Evolutionary conservation across 1,284 basidiomycete species (phyloP), one percentile per base, ranked within the genome.

Genomic region (Papiliotrema laurentii): DNA sequence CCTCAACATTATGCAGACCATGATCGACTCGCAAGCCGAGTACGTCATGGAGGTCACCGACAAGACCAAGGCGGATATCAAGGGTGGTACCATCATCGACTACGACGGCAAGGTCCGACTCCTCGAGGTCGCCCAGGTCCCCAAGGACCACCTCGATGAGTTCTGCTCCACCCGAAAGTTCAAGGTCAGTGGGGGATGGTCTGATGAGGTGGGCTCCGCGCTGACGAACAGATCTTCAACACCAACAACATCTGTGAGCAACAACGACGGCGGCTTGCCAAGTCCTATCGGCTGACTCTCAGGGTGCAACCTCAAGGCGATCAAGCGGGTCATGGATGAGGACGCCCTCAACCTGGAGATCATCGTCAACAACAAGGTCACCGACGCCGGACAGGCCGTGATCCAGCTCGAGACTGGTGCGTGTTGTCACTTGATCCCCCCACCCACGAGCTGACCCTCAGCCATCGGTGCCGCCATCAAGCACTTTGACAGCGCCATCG

Each of bases 41-140:
- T 96, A 94, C 79, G 74, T 97, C 71, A 96, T 96, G 92, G 94
- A 98, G 77, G 92, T 99, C 58, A 98, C 96, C 4, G 93, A 99
- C 81, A 98, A 98, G 84, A 98, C 96, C 71, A 98, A 98, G 81
- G 96, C 96, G 52, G 94, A 99, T 74, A 86, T 99, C 78, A 98
- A 99, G 83, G 96, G 96, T 81, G 96, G 96, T 77, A 98, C 96
- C 45, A 81, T 96, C 63, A 92, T 97, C 69, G 89, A 97, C 74
- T 97, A 97, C 73, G 89, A 98, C 43, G 96, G 94, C 51, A 85
- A 83, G 36, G 83, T 97, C 54, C 86, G 94, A 60, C 80, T 99
- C 39, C 86, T 99, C 56, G 96, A 99, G 79, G 93, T 99, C 55
- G 96, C 96, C 19, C 96, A 99, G 76, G 96, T 99, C 22, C 91